Evolutionary conservation across 2,329 filamentous ascomycete species (phyloP).

Genomic region (Endoconidiophora polonica): DNA sequence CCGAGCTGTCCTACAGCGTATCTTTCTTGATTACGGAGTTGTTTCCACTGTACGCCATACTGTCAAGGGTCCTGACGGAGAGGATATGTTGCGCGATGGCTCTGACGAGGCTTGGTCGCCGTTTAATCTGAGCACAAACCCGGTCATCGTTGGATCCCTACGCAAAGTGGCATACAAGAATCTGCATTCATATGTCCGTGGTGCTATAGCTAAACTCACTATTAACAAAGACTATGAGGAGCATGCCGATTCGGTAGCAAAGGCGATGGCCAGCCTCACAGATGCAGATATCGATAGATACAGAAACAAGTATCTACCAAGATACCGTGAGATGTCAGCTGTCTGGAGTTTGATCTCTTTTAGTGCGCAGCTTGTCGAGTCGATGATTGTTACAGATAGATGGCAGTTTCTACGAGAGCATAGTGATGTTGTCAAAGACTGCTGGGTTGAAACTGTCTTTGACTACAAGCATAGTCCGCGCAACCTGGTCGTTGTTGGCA

Average conservation of each 20-base stretch:
- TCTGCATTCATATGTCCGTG: conserved; percentile 62
- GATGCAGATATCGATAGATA: conserved; percentile 64
- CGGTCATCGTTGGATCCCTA: conserved; percentile 74
- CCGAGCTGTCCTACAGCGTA: conserved; percentile 72
- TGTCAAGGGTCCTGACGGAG: conserved; percentile 2
- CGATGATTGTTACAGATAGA: conserved; percentile 74
- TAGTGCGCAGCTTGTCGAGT: conserved; percentile 76
- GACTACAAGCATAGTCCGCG: conserved; percentile 73
- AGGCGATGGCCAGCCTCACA: conserved; percentile 50
- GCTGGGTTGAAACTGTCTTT: conserved; percentile 90
- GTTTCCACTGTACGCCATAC: conserved; percentile 41
- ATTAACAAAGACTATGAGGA: conserved; percentile 38
- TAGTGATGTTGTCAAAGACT: conserved; percentile 46
- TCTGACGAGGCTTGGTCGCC: conserved; percentile 21
- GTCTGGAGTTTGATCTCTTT: conserved; percentile 96
- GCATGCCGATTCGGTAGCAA: conserved; percentile 42
- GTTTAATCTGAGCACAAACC: conserved; percentile 47
- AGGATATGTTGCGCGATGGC: conserved; percentile 18
- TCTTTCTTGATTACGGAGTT: conserved; percentile 76
- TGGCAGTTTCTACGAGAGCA: conserved; percentile 81
- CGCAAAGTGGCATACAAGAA: conserved; percentile 63
- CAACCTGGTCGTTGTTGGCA: conserved; percentile 82
- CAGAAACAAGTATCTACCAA: conserved; percentile 41
- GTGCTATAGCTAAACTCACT: conserved; percentile 60
- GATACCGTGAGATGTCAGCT: conserved; percentile 68